Base-by-base conservation (phyloP, 371 early-diverging fungal genomes). In the Mortierella polycephala region DNA sequence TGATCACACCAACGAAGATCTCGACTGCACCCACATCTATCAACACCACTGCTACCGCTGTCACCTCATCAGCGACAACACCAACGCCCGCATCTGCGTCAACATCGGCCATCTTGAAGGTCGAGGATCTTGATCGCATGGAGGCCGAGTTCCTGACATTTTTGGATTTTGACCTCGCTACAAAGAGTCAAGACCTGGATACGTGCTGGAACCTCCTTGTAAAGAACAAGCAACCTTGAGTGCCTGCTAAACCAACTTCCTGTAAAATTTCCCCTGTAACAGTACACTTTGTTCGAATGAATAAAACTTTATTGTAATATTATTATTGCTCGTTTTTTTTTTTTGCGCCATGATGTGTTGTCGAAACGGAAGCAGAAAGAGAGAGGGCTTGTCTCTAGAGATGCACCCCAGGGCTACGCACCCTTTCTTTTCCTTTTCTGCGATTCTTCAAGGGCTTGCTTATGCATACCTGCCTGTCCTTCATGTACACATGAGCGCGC, bases 121-220 rank as follows among this genome's bases (percentile, higher is more conserved):
- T 70, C 18, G 71, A 72, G 23, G 81, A 81, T 39, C 74, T 75
- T 10, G 62, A 73, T 23, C 82, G 86, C 12, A 86, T 89, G 88
- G 89, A 89, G 64, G 64, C 83, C 52, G 89, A 89, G 60, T 89
- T 89, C 59, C 58, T 89, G 49, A 85, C 84, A 21, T 86, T 88
- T 62, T 63, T 89, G 23, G 81, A 86, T 46, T 86, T 83, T 67
- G 87, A 88, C 57, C 64, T 81, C 16, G 62, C 62, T 3, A 60
- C 71, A 7, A 59, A 55, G 18, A 49, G 65, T 23, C 75, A 71
- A 37, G 81, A 81, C 23, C 65, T 81, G 4, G 59, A 74, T 30
- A 71, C 71, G 21, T 81, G 71, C 46, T 81, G 81, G 81, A 23
- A 53, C 23, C 66, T 79, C 6, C 65, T 79, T 23, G 66, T 79